Base-by-base conservation (phyloP, 306 rosid genomes). In the Abrus pulchellus region DNA sequence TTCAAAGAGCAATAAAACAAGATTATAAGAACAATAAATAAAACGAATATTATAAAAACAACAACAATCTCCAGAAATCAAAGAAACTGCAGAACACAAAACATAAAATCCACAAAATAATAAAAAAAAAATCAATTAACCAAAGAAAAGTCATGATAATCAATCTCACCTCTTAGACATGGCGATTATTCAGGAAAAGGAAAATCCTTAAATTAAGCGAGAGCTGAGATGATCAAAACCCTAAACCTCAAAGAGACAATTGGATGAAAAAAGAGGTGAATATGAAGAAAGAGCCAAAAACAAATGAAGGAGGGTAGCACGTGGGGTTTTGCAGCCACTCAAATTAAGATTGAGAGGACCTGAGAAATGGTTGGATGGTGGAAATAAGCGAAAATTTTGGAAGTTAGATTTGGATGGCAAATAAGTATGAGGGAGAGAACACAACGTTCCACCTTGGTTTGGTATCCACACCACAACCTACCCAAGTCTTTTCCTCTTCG, bases 91-190 rank as follows among this genome's bases (percentile, higher is more conserved):
- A 65, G 53, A 38, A 54, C 45, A 34, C 11, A 56, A 74, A 38
- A 64, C 8, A 4, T 56, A 53, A 75, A 59, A 7, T 76, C 72
- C 69, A 56, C 12, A 20, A 20, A 20, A 20, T 20, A 20, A 20
- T 20, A 20, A 66, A n/a, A 0, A 66, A 28, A 57, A 66, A 29
- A 11, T 7, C 20, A 62, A 44, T 14, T 0, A 63, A 76, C 30
- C 45, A 77, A 4, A 14, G 7, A 53, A 64, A 36, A 74, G 10
- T 1, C 0, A 69, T 0, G 54, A 76, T 10, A 79, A 53, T 54
- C 32, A 44, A 41, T 33, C 77, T 78, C 33, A 87, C 90, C 90
- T 84, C 80, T 63, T 87, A 49, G 90, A 84, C 90, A 87, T 87
- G 84, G 84, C 59, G 53, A 65, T 34, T 36, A 66, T 64, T 50